Evolutionary conservation across 2,329 filamentous ascomycete species (phyloP).

Genomic region (Sphaerulina musiva): DNA sequence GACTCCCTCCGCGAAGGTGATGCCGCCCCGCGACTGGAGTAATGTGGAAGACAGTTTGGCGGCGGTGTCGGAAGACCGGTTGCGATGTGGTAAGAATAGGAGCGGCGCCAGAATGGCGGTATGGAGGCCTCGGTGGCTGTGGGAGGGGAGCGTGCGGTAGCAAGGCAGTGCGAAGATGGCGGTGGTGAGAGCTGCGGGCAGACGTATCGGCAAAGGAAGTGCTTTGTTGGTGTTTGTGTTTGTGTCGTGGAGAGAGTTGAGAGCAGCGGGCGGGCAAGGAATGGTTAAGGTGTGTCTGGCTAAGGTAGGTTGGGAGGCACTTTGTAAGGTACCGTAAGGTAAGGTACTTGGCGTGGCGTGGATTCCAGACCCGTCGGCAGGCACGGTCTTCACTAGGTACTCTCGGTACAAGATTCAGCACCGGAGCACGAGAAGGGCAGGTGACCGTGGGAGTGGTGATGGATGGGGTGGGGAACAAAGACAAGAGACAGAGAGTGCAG

Average conservation of each 20-base stretch:
- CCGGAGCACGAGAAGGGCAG: background rate
- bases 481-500: too few relatives aligned
- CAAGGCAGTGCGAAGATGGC: background rate
- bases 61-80: constrained; percentile 53
- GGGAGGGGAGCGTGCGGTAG: background rate
- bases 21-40: constrained; percentile 72
- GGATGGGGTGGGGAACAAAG: background rate
- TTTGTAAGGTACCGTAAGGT: background rate
- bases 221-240: background rate
- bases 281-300: too few relatives aligned
- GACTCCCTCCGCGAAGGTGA: constrained; percentile 82
- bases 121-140: background rate
- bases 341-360: background rate
- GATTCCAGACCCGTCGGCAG: background rate
- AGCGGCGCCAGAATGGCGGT: constrained; percentile 24
- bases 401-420: background rate
- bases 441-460: background rate
- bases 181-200: background rate
- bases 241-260: background rate
- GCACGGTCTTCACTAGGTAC: background rate
- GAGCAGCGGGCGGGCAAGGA: too few relatives aligned
- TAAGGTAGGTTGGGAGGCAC: too few relatives aligned
- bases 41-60: constrained; percentile 88
- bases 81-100: constrained; percentile 27
- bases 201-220: background rate